Evolutionary conservation across 768 basidiomycete species (phyloP), one percentile per base, ranked within the genome.

Genomic region (Mycena vulgaris): DNA sequence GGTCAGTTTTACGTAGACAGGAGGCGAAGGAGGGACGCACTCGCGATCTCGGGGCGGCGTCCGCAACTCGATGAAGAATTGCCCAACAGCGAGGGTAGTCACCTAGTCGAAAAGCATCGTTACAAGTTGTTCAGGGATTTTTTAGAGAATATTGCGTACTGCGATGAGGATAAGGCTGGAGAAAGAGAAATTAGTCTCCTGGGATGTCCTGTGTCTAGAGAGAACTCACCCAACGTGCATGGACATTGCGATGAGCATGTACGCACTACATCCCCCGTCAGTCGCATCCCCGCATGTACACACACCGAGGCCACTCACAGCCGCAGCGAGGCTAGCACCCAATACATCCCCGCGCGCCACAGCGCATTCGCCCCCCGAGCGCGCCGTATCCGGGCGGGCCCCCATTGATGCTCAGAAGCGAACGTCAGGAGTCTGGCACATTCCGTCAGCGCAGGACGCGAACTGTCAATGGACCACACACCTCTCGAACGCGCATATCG

Each of bases 171-270:
- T 83, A 28, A 90, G 76, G 39, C 89, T 90, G 72, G 17, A 52
- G 23, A 49, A 19, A 47, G 21, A 47, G 37, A 27, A 31, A 66
- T 67, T 57, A 66, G 66, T 11, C 48, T 27, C 27, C n/a, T 47
- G n/a, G 51, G 33, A 13, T 13, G 33, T 13, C 25, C 27, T 31
- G 60, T 8, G 23, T 40, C 39, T 14, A 6, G 39, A 31, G 39
- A 42, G 31, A 40, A 84, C 91, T 78, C 75, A 93, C 92, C 90
- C 87, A n/a, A 89, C 64, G 63, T 92, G 88, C 70, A 91, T 88
- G 25, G 92, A 89, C 91, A 93, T 93, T 28, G 89, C 86, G 59
- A 91, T 82, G 19, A 94, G 84, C 92, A 94, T 93, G 75, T 93
- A 93, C 68, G 87, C 79, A 63, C 92, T 93, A 60, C 13, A 28